phyloP scores from a whole-genome alignment of 345 rosid species.

The Salix dunnii region DNA sequence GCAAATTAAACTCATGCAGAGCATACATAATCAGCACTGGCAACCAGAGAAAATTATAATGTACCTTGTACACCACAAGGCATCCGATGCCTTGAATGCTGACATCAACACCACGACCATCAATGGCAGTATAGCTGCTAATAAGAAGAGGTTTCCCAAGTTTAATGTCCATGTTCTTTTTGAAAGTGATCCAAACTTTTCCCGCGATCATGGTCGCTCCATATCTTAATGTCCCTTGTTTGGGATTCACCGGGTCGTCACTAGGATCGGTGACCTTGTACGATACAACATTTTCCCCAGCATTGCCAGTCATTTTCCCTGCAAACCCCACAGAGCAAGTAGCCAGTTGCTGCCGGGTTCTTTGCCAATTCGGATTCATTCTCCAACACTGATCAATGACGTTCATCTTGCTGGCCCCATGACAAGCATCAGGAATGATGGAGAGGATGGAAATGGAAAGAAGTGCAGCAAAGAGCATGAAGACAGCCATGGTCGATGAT shows the following conservation, averaged over 20 bases:
- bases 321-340: slow-evolving; percentile 60
- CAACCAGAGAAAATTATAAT: neutral
- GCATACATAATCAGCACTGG: neutral
- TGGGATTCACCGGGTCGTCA: slow-evolving; percentile 64
- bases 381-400: slow-evolving; percentile 76
- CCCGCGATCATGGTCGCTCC: slow-evolving; percentile 55
- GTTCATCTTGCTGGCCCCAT: slow-evolving; percentile 34
- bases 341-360: slow-evolving; percentile 46
- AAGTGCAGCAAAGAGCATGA: slow-evolving; percentile 11
- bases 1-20: too few relatives aligned
- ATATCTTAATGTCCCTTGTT: slow-evolving; percentile 58
- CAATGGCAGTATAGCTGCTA: slow-evolving; percentile 69
- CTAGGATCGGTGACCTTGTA: slow-evolving; percentile 63
- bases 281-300: slow-evolving; percentile 38
- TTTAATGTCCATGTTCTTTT: slow-evolving; percentile 51
- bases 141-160: slow-evolving; percentile 56
- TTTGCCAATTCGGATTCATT: slow-evolving; percentile 44
- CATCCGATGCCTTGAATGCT: slow-evolving; percentile 59
- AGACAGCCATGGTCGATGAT: slow-evolving; percentile 5
- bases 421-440: neutral
- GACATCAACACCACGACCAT: slow-evolving; percentile 56
- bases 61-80: slow-evolving; percentile 48
- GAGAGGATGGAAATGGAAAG: slow-evolving; percentile 7
- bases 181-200: slow-evolving; percentile 68
- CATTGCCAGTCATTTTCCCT: slow-evolving; percentile 60